Evolutionary conservation across 225 moss, liverwort and hornwort species (phyloP).

Genomic region (Pleurozium schreberi): DNA sequence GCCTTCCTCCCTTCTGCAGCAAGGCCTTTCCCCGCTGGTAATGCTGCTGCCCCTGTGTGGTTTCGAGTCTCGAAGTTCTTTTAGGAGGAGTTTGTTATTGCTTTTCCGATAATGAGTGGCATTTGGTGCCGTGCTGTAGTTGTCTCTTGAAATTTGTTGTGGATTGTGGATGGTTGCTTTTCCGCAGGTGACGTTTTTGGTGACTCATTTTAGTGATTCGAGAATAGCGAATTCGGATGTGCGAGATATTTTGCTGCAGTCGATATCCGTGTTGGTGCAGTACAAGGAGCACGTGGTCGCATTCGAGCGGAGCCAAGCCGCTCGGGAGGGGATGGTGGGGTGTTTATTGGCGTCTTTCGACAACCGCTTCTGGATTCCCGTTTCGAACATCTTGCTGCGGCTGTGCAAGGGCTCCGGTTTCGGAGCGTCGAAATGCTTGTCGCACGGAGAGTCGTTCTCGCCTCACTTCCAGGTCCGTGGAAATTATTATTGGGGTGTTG

Average conservation of each 20-base stretch:
- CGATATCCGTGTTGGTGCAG: conserved; percentile 91
- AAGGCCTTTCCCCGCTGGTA: conserved; percentile 94
- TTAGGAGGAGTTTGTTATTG: not conserved
- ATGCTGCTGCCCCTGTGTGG: not conserved
- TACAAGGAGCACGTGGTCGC: conserved; percentile 88
- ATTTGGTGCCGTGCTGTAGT: not conserved
- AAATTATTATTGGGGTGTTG: not conserved
- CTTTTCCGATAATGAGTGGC: too few relatives aligned
- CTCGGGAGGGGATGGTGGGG: conserved; percentile 74
- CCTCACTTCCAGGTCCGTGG: conserved; percentile 69
- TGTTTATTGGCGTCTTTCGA: conserved; percentile 70
- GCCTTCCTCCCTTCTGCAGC: conserved; percentile 79
- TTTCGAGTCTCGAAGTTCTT: not conserved
- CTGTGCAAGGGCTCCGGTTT: conserved; percentile 95
- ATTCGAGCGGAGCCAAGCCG: conserved; percentile 82
- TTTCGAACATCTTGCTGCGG: conserved; percentile 88
- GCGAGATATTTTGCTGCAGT: conserved; percentile 77
- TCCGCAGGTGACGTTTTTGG: conserved; percentile 71
- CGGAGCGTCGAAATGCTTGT: conserved; percentile 83
- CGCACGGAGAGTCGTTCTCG: conserved; percentile 86
- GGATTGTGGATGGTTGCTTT: not conserved
- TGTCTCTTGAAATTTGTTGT: not conserved
- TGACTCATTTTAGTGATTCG: conserved; percentile 76
- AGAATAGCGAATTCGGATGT: conserved; percentile 95
- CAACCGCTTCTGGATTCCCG: conserved; percentile 98